Evolutionary conservation across 441 rosid species (phyloP), one percentile per base, ranked within the genome.

Genomic region (Raphanus hybrid): DNA sequence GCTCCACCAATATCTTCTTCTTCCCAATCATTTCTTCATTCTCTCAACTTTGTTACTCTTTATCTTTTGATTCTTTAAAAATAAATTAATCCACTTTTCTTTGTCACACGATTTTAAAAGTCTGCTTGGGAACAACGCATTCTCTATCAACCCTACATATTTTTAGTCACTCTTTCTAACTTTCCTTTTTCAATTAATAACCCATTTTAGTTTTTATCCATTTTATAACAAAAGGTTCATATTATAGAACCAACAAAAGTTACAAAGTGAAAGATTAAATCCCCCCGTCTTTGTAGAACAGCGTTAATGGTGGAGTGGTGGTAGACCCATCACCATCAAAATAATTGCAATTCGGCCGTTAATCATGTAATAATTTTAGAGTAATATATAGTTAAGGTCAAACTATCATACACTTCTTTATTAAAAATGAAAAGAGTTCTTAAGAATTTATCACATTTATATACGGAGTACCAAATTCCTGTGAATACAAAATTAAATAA

Each of bases 111-210:
- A 73, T 73, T 78, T 68, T n/a, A 68, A 73, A 79, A 80, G 88
- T 86, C 89, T 81, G 94, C 94, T 87, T 91, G 86, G 74, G 81
- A 85, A 85, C 92, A 84, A 91, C 94, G 94, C 97, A 74, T 85
- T 84, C 91, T 69, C 89, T 64, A 81, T 84, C 78, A 79, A 74
- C 81, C 92, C 94, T 89, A 87, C 92, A 84, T 79, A 83, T 61
- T 78, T 82, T 60, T 43, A 54, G 61, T 34, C 29, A 35, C 5
- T 59, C 64, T 41, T 27, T 61, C 72, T 61, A 16, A 58, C 10
- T 67, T 72, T 67, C 35, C 62, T 78, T 68, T 61, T 50, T 67
- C 65, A 15, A 23, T 23, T 23, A 23, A 50, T 2, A 66, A 26
- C 68, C 23, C 64, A 59, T 78, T 67, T 67, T 66, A 23, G 50